Evolutionary conservation across 306 rosid genomes (phyloP), one percentile per base, ranked within the genome.

Genomic region (Sesbania bispinosa): DNA sequence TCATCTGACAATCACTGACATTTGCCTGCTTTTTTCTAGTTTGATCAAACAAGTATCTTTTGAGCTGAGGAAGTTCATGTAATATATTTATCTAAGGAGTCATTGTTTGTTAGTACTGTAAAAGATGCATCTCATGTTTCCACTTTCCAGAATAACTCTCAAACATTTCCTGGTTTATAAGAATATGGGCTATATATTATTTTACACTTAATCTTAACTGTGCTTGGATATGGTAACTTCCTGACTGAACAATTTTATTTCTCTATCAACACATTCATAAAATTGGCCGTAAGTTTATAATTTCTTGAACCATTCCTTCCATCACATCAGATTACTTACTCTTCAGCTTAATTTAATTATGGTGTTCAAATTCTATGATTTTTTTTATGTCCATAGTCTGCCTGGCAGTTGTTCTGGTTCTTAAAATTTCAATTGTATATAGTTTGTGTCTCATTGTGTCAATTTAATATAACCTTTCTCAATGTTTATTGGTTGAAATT

Each of bases 21-120:
- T n/a, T 69, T 46, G 35, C 20, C 57, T 72, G n/a, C n/a, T 16
- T 33, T 65, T 36, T 10, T 47, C 16, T 67, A 29, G 23, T 48
- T 64, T 55, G 15, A 71, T 42, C 51, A 35, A 45, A 71, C 33
- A 5, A 41, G 5, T 64, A 43, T 43, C 35, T 52, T 71, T 29
- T 63, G 45, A 43, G 21, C 67, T 10, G 36, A 41, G n/a, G 24
- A 48, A 51, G 20, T 11, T 36, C 4, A 24, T 35, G 29, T 19
- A 63, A 36, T 41, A 48, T 16, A 51, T 18, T 62, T 64, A 23
- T 16, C 32, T 32, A 35, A 53, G 47, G 59, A n/a, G n/a, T n/a
- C n/a, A 51, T 71, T 63, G 57, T 43, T 62, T 77, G 23, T 46
- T 67, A 11, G 19, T 15, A 10, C 30, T 43, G 41, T 16, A 64